Conservation (phyloP, 1,139 yeast species). For the Saccharomycopsis hybrid region DNA sequence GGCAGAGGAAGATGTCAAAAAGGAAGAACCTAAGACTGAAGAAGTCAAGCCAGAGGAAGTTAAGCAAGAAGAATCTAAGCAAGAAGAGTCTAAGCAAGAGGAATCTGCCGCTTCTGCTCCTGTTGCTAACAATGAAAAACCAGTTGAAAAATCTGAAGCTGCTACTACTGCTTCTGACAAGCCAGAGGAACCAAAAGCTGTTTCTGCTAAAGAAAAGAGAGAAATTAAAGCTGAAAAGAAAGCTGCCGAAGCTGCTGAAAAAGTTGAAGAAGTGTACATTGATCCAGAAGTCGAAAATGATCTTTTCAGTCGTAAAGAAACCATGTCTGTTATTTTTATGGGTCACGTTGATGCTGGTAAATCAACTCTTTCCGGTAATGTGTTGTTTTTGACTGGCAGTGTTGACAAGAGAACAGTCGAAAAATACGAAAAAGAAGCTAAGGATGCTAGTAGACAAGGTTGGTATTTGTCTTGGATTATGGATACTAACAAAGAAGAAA, state of each 20-base stretch:
- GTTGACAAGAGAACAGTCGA: conserved; percentile 99
- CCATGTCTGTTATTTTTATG: conserved; percentile 93
- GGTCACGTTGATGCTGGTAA: conserved; percentile 99
- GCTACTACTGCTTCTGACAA: not conserved
- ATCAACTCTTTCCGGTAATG: conserved; percentile 98
- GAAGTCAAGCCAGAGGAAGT: conserved; percentile 20
- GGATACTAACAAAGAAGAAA: conserved; percentile 98
- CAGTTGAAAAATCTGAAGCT: not conserved
- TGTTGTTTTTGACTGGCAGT: conserved; percentile 86
- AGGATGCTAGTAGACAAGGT: conserved; percentile 99
- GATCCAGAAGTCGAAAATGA: conserved; percentile 88
- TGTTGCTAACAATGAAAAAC: no score
- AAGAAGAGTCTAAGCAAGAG: conserved; percentile 24
- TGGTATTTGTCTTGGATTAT: conserved; percentile 99
- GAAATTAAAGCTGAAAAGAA: conserved; percentile 14
- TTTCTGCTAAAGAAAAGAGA: conserved; percentile 17
- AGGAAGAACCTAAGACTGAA: conserved; percentile 25
- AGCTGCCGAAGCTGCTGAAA: conserved; percentile 22
- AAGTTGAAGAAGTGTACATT: conserved; percentile 69
- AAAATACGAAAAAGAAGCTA: conserved; percentile 96
- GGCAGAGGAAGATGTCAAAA: no score
- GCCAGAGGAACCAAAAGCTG: conserved; percentile 20
- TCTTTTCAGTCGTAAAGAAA: conserved; percentile 96
- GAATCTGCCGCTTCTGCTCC: conserved; percentile 23
- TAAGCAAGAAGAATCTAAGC: conserved; percentile 20